Base-by-base conservation (phyloP, 2,329 filamentous ascomycete species). In the Metarhizium humberi region DNA sequence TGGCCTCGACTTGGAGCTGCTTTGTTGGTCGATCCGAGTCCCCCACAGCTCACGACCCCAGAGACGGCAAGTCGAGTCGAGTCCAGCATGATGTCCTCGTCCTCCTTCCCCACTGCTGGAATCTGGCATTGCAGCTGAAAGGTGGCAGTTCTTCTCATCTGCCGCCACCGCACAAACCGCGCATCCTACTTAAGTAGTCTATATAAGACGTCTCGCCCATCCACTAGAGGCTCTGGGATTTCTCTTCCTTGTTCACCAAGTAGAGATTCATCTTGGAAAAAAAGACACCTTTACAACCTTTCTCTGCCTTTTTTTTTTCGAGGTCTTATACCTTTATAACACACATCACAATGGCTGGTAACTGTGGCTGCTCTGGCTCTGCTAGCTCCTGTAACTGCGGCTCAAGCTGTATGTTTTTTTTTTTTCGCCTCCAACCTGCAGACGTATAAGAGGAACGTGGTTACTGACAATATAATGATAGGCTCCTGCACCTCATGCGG, bases 321-420 rank as follows among this genome's bases (percentile, higher is more conserved):
- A 53, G 53, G 49, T 56, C 55, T 52, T 51, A 45, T 48, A 42
- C 58, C 58, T 54, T 49, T 36, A 55, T 36, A 55, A 25, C 32
- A 42, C 56, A 20, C 36, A 62, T 64, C 64, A 69, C 60, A 62
- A 71, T 71, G 69, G 61, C 67, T 66, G 67, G 64, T 59, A 60
- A 70, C 64, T 70, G 69, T 60, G 69, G 67, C 60, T 71, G 69
- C 64, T 69, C 67, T 59, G 66, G 67, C 61, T 60, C 58, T 57
- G 58, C 64, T 57, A 63, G 66, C 58, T 57, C 63, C 57, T 70
- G 69, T 66, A 68, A 64, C 65, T 71, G 69, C 60, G 69, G 69
- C 66, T 64, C 68, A 56, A 64, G 63, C 64, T 71, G 69, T 71
- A 61, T 50, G 69, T 66, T 32, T 8, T 13, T 7, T 13, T 7